A percentile compares a stretch with the other conserved stretches of the same genome.
These are phyloP conservation scores for Hysterium pulicare DNA, from an alignment of 2,329 filamentous ascomycete species.

Conservation along the genomic window DNA sequence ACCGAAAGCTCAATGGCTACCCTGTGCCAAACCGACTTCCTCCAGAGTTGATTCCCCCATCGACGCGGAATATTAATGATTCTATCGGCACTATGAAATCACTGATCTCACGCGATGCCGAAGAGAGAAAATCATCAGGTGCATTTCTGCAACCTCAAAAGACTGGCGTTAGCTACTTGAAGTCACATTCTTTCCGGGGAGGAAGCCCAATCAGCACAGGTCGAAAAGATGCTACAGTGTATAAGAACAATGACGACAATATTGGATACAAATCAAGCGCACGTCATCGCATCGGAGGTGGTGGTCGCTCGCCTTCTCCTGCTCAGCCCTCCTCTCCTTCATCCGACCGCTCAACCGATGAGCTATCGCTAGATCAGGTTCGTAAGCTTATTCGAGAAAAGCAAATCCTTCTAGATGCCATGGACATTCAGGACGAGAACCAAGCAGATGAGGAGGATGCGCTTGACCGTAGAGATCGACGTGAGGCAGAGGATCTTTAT, in stretches of 20 bases:
- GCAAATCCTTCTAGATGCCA: conserved; percentile 88
- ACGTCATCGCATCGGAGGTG: conserved; percentile 70
- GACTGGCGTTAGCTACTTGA: conserved; percentile 97
- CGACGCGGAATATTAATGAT: conserved; percentile 86
- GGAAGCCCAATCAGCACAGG: conserved; percentile 55
- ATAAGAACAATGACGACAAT: conserved; percentile 92
- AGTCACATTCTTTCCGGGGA: conserved; percentile 85
- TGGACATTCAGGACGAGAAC: conserved; percentile 93
- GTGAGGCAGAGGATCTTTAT: conserved; percentile 91
- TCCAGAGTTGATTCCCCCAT: conserved; percentile 89
- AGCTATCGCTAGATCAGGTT: conserved; percentile 80
- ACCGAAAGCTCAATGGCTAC: conserved; percentile 93
- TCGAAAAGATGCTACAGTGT: conserved; percentile 93
- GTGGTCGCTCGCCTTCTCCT: conserved; percentile 73
- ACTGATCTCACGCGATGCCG: conserved; percentile 83
- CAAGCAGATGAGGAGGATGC: conserved; percentile 86
- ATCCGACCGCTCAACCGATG: conserved; percentile 67
- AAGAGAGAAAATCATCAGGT: conserved; percentile 82
- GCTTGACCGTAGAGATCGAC: conserved; percentile 82
- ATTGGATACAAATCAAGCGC: conserved; percentile 92
- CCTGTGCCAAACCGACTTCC: conserved; percentile 84
- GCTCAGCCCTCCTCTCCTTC: conserved; percentile 56
- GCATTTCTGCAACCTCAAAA: conserved; percentile 89
- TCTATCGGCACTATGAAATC: conserved; percentile 92
- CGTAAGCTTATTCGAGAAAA: conserved; percentile 92